Conservation (phyloP, 2,329 filamentous ascomycete genomes). For the Diplodia seriata region DNA sequence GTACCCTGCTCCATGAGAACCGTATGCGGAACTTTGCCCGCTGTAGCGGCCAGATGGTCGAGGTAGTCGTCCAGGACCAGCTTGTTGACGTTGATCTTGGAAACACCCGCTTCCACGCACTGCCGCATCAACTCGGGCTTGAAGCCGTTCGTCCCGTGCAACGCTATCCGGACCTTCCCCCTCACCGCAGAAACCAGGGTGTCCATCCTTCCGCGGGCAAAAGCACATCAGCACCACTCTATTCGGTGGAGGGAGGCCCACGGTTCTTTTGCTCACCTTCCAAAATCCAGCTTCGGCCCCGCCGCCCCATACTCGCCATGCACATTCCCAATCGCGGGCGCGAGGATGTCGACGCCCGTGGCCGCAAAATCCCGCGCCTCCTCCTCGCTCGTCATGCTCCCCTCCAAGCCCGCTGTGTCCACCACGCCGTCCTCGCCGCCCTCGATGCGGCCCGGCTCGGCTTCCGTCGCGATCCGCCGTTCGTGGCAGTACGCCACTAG, state of each 20-base stretch:
- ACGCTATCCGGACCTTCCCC: conserved; percentile 56
- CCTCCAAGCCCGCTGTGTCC: conserved; percentile 68
- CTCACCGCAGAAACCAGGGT: conserved; percentile 35
- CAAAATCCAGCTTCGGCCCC: conserved; percentile 50
- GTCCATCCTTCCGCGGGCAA: neutral
- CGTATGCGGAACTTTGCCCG: conserved; percentile 46
- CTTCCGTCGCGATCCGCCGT: conserved; percentile 70
- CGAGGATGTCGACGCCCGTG: conserved; percentile 74
- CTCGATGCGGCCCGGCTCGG: conserved; percentile 73
- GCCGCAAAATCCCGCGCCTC: conserved; percentile 73
- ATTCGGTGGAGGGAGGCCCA: neutral
- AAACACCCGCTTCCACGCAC: conserved; percentile 61
- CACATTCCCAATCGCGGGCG: conserved; percentile 76
- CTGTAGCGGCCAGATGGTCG: conserved; percentile 51
- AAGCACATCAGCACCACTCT: neutral
- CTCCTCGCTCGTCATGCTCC: conserved; percentile 69
- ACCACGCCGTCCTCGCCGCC: conserved; percentile 76
- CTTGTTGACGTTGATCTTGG: conserved; percentile 66
- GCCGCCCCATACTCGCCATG: conserved; percentile 74
- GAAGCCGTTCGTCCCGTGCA: conserved; percentile 66
- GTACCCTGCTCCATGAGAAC: conserved; percentile 56
- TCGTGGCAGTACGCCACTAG: conserved; percentile 68
- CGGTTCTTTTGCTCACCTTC: conserved; percentile 30
- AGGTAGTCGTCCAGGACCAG: conserved; percentile 57
- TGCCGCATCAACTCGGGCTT: conserved; percentile 56